Conservation (phyloP, 352 stramenopile species). For the Pythium biforme region DNA sequence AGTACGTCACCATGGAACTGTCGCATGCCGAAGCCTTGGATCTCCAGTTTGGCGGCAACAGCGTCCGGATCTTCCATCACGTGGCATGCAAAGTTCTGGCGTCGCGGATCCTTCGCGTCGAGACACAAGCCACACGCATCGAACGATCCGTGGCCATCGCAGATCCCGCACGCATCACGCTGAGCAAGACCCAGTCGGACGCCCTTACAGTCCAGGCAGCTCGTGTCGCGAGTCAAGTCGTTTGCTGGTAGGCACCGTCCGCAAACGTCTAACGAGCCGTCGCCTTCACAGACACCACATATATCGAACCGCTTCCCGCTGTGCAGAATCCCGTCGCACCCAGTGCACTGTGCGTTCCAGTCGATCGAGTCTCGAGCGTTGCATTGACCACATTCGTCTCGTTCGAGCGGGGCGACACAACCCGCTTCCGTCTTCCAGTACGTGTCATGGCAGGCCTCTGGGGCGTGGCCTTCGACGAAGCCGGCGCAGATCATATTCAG, state of each 20-base stretch:
- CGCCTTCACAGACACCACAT: slow-evolving; percentile 35
- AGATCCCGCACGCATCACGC: slow-evolving; percentile 32
- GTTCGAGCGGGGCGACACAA: slow-evolving; percentile 21
- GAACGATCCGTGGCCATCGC: slow-evolving; percentile 35
- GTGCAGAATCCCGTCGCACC: slow-evolving; percentile 31
- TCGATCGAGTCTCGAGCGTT: neutral
- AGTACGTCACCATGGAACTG: slow-evolving; percentile 22
- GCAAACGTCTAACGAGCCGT: slow-evolving; percentile 32
- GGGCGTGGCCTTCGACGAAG: slow-evolving; percentile 18
- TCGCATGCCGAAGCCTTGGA: slow-evolving; percentile 24
- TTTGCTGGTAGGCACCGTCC: slow-evolving; percentile 28
- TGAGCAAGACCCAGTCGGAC: slow-evolving; percentile 22
- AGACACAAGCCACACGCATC: slow-evolving; percentile 39
- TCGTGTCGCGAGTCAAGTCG: slow-evolving; percentile 21
- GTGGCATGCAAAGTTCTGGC: slow-evolving; percentile 33
- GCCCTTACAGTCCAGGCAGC: slow-evolving; percentile 35
- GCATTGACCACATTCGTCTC: slow-evolving; percentile 33
- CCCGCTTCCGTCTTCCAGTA: slow-evolving; percentile 19
- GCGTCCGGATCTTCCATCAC: slow-evolving; percentile 35
- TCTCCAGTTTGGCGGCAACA: slow-evolving; percentile 24
- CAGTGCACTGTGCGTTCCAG: slow-evolving; percentile 32
- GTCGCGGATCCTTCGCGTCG: slow-evolving; percentile 29
- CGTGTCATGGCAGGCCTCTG: slow-evolving; percentile 16
- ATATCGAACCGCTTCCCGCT: slow-evolving; percentile 28
- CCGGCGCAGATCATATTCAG: slow-evolving; percentile 29